Percentiles rank a stretch among this genome's conserved stretches.
phyloP scores from a whole-genome alignment of 768 basidiomycete genomes.

The Trametes cinnabarina region DNA sequence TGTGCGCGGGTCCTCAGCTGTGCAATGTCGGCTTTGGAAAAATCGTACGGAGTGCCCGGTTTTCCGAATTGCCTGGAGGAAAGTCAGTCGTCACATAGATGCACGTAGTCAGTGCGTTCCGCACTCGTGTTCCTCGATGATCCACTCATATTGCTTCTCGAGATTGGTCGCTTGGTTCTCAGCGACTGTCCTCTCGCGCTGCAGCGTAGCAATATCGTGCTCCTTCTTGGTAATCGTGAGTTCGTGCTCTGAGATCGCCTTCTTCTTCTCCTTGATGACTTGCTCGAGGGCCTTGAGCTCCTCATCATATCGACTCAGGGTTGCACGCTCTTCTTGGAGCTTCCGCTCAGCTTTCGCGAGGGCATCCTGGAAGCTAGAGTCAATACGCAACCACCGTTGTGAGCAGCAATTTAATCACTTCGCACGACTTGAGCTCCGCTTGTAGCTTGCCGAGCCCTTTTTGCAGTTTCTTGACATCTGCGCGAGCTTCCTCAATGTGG shows the following conservation, averaged over 20 bases:
- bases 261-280: constrained; percentile 80
- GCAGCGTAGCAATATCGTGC: constrained; percentile 61
- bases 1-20: constrained; percentile 60
- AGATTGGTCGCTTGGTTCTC: constrained; percentile 53
- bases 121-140: constrained; percentile 81
- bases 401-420: too few species aligned
- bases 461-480: constrained; percentile 51
- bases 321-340: constrained; percentile 83
- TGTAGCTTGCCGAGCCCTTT: constrained; percentile 63
- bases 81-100: neutral
- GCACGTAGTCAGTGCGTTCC: too few species aligned
- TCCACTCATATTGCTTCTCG: constrained; percentile 89
- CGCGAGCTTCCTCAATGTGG: constrained; percentile 41
- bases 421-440: constrained; percentile 43
- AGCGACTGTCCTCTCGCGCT: constrained; percentile 63
- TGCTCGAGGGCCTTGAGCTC: constrained; percentile 83
- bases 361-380: constrained; percentile 38
- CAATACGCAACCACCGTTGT: too few species aligned
- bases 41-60: constrained; percentile 78
- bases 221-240: constrained; percentile 63
- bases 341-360: constrained; percentile 66
- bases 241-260: constrained; percentile 64
- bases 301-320: constrained; percentile 82
- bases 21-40: constrained; percentile 58
- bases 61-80: constrained; percentile 76